A percentile compares a stretch with the other conserved stretches of the same genome.
These are phyloP conservation scores for Mollisia scopiformis DNA, from an alignment of 2,329 filamentous ascomycete genomes.

Conservation along the genomic window DNA sequence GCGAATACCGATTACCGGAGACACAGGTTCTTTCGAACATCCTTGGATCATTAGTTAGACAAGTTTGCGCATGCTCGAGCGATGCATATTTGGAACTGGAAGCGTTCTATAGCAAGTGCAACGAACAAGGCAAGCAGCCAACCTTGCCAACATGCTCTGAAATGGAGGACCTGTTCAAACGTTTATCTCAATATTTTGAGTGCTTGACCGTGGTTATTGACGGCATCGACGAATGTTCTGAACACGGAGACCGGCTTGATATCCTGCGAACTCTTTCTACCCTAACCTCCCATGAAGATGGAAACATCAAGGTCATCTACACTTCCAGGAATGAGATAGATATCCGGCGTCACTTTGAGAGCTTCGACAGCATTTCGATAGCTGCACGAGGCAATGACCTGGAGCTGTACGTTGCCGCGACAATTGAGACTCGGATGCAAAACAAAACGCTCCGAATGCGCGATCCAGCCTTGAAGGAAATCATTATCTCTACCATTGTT, in stretches of 20 bases:
- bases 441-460: slow-evolving; percentile 8
- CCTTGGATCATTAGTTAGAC: slow-evolving; percentile 15
- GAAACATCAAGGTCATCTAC: slow-evolving; percentile 19
- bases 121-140: slow-evolving; percentile 3
- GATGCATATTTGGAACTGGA: slow-evolving; percentile 10
- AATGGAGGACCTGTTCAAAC: slow-evolving; percentile 2
- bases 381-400: slow-evolving; percentile 21
- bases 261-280: slow-evolving; percentile 5
- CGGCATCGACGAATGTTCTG: slow-evolving; percentile 13
- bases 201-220: slow-evolving; percentile 14
- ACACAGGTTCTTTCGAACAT: slow-evolving; percentile 13
- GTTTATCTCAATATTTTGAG: slow-evolving; percentile 5
- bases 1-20: slow-evolving; percentile 10
- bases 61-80: slow-evolving; percentile 5
- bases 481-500: slow-evolving; percentile 17
- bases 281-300: slow-evolving; percentile 2
- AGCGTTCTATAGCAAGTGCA: slow-evolving; percentile 3
- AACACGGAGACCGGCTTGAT: slow-evolving; percentile 7
- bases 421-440: slow-evolving; percentile 15
- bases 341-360: slow-evolving; percentile 9
- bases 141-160: slow-evolving; percentile 2
- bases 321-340: slow-evolving; percentile 16
- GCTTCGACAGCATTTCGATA: slow-evolving; percentile 17
- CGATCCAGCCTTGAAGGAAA: slow-evolving; percentile 12
- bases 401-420: slow-evolving; percentile 21